Conservation (phyloP, 306 rosid species). For the Pachyrhizus erosus region DNA sequence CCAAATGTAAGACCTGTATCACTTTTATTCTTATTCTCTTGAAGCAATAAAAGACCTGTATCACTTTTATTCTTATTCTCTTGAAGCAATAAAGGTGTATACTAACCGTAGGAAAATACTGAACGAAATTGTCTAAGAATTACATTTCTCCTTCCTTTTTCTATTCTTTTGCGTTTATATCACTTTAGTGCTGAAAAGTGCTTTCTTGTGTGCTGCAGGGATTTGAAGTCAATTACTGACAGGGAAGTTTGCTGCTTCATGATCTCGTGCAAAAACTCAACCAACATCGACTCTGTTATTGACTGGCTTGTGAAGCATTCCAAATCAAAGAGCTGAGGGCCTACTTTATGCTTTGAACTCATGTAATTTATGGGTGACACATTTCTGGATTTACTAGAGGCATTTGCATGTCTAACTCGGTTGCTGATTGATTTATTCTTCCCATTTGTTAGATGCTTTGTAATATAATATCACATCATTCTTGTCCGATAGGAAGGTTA, state of each 20-base stretch:
- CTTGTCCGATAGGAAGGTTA: conserved; percentile 30
- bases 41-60: no score
- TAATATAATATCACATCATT: conserved; percentile 40
- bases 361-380: conserved; percentile 52
- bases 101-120: background rate
- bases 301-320: conserved; percentile 98
- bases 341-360: conserved; percentile 44
- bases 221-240: conserved; percentile 71
- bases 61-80: conserved; percentile 2
- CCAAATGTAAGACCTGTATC: conserved; percentile 69
- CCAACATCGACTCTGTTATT: conserved; percentile 87
- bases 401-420: conserved; percentile 54
- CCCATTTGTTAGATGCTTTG: conserved; percentile 37
- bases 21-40: conserved; percentile 6
- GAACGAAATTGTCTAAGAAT: background rate
- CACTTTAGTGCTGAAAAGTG: conserved; percentile 32
- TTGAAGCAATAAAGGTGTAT: conserved; percentile 3
- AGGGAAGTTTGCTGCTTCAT: conserved; percentile 96
- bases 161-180: background rate
- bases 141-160: background rate
- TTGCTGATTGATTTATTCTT: conserved; percentile 53
- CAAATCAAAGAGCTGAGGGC: conserved; percentile 79
- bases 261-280: conserved; percentile 97
- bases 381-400: conserved; percentile 57
- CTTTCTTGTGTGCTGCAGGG: conserved; percentile 70